Percentiles rank a stretch among this genome's conserved stretches.
Conservation (phyloP, 2,329 filamentous ascomycete genomes). For the Orbilia quercus region DNA sequence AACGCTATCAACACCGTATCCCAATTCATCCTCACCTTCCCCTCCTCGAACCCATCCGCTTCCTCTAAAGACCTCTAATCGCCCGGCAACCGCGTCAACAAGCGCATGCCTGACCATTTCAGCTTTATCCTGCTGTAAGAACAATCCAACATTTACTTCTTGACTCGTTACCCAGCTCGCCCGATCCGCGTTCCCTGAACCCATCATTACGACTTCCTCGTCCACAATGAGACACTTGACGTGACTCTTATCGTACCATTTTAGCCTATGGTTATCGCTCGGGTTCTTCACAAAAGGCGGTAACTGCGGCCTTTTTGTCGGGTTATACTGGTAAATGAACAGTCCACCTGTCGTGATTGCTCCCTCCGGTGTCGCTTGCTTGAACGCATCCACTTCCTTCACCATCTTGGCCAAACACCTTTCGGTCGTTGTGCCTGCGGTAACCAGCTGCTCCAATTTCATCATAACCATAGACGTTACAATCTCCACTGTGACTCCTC, state of each 20-base stretch:
- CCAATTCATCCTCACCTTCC: constrained; percentile 21
- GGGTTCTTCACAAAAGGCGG: constrained; percentile 42
- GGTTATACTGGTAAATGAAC: constrained; percentile 68
- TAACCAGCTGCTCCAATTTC: constrained; percentile 82
- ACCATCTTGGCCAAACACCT: constrained; percentile 72
- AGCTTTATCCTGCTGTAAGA: constrained; percentile 63
- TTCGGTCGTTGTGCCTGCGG: constrained; percentile 75
- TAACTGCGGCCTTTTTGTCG: constrained; percentile 32
- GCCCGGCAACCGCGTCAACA: constrained; percentile 47
- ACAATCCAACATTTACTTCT: constrained; percentile 76
- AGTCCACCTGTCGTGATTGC: constrained; percentile 61
- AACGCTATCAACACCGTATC: constrained; percentile 34
- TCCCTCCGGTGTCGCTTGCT: constrained; percentile 35
- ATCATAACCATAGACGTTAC: constrained; percentile 77
- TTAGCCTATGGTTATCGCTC: constrained; percentile 61
- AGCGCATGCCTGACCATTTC: constrained; percentile 59
- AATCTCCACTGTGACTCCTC: constrained; percentile 76
- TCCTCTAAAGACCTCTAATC: constrained; percentile 49
- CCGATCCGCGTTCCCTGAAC: constrained; percentile 85
- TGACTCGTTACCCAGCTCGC: constrained; percentile 90
- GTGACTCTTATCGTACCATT: constrained; percentile 75
- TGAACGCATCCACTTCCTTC: constrained; percentile 66
- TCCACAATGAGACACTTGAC: constrained; percentile 82
- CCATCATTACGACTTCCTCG: constrained; percentile 73
- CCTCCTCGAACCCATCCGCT: constrained; percentile 45